Evolutionary conservation across 129 eudicot genomes (phyloP), one percentile per base, ranked within the genome.

Genomic region (Flaveria linearis): DNA sequence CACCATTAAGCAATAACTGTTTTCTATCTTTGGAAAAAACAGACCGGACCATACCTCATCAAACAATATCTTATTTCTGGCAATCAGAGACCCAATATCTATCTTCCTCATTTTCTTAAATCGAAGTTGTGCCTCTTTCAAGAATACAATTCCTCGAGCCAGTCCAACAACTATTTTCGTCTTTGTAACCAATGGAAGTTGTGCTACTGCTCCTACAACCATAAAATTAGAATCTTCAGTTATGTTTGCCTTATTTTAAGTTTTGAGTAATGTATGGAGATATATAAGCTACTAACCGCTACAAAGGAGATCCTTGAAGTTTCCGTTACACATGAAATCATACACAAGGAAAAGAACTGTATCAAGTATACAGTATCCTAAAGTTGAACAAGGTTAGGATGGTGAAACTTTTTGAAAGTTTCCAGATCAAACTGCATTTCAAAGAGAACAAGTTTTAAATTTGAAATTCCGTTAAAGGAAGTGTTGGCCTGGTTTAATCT

Each of bases 331-430:
- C 78, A 74, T 60, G 26, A 41, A 58, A 58, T 74, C 69, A 58
- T 58, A 43, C 4, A 74, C 42, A 14, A 39, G 77, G 68, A 41
- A 6, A 4, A 73, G 45, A 0, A 1, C 0, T 74, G 14, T 5
- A 10, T 15, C 25, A 39, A n/a, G 3, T 17, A 73, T 13, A 22
- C 46, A 42, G 46, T 74, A 58, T 58, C 78, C 68, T 4, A 74
- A 57, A 57, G 68, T 17, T 73, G 14, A 42, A 73, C n/a, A n/a
- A n/a, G n/a, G n/a, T 74, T 74, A 25, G 78, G 69, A 58, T 74
- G 78, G 25, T 0, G 0, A 23, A 23, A 74, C 13, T 42, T n/a
- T 74, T 74, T 57, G 22, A 74, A 4, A 9, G 0, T 43, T 23
- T 15, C 36, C 16, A 23, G 15, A 41, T 74, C 58, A 9, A 23